phyloP scores from a whole-genome alignment of 192 early-diverging fungal genomes.

The Pilobolus umbonatus region DNA sequence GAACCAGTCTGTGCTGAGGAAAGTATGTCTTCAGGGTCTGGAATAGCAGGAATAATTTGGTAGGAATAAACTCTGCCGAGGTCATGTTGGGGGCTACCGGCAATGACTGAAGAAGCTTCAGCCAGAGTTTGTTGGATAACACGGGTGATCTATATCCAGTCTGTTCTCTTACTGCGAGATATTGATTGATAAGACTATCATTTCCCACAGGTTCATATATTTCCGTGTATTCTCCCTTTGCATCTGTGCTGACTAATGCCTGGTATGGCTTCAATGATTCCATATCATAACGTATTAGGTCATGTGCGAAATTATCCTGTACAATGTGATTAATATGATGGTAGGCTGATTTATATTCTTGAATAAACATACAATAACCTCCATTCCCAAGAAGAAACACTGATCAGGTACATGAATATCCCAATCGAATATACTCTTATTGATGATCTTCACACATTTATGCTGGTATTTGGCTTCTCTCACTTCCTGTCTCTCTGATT shows the following conservation, averaged over 20 bases:
- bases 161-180: slow-evolving; percentile 55
- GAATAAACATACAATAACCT: slow-evolving; percentile 76
- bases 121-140: slow-evolving; percentile 34
- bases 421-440: slow-evolving; percentile 94
- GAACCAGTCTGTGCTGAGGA: slow-evolving; percentile 78
- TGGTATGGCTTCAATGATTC: slow-evolving; percentile 70
- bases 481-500: slow-evolving; percentile 49
- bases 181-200: slow-evolving; percentile 74
- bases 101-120: slow-evolving; percentile 42
- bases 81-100: slow-evolving; percentile 89
- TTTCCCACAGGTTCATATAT: slow-evolving; percentile 68
- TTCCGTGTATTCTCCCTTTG: slow-evolving; percentile 82
- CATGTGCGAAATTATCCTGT: slow-evolving; percentile 96
- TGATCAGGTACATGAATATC: slow-evolving; percentile 55
- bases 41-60: slow-evolving; percentile 70
- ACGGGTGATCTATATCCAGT: slow-evolving; percentile 64
- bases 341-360: not conserved
- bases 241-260: slow-evolving; percentile 76
- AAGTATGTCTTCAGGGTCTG: slow-evolving; percentile 76
- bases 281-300: slow-evolving; percentile 83
- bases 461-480: slow-evolving; percentile 40
- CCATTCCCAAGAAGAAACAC: slow-evolving; percentile 95
- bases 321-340: not conserved
- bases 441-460: slow-evolving; percentile 71
- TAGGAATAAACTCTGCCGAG: slow-evolving; percentile 84